phyloP scores from a whole-genome alignment of 768 basidiomycete species.

The Peribolospora baueri region DNA sequence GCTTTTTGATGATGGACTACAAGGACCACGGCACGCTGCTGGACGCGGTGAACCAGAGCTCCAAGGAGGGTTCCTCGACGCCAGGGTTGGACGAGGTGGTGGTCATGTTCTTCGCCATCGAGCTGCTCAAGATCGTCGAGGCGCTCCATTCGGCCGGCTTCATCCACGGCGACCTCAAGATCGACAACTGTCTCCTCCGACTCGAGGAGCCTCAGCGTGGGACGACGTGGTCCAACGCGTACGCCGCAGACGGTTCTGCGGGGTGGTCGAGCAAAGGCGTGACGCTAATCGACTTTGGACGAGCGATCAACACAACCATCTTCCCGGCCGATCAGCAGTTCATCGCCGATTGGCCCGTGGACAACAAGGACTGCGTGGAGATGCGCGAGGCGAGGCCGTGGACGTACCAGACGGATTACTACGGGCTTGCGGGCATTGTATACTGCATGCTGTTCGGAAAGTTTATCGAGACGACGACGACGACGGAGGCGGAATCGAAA shows the following conservation, averaged over 20 bases:
- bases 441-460: conserved; percentile 94
- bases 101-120: conserved; percentile 83
- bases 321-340: conserved; percentile 63
- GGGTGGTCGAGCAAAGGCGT: conserved; percentile 79
- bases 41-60: conserved; percentile 70
- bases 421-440: conserved; percentile 76
- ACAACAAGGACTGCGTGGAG: conserved; percentile 79
- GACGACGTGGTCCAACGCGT: conserved; percentile 44
- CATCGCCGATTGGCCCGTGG: conserved; percentile 64
- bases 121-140: conserved; percentile 60
- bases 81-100: conserved; percentile 58
- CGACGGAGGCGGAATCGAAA: conserved; percentile 13
- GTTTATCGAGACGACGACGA: conserved; percentile 52
- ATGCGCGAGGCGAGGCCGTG: conserved; percentile 59
- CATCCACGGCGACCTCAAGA: conserved; percentile 95
- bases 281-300: conserved; percentile 91
- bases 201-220: conserved; percentile 59
- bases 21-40: conserved; percentile 80
- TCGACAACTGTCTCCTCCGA: conserved; percentile 92
- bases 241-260: conserved; percentile 48
- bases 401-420: conserved; percentile 92
- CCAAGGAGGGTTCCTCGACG: conserved; percentile 27
- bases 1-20: conserved; percentile 63
- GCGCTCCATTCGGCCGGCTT: conserved; percentile 57
- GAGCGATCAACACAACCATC: conserved; percentile 59